A percentile compares a stretch with the other conserved stretches of the same genome.
These are phyloP conservation scores for Cardamine chenopodiifolia DNA, from an alignment of 345 rosid genomes.

Conservation along the genomic window DNA sequence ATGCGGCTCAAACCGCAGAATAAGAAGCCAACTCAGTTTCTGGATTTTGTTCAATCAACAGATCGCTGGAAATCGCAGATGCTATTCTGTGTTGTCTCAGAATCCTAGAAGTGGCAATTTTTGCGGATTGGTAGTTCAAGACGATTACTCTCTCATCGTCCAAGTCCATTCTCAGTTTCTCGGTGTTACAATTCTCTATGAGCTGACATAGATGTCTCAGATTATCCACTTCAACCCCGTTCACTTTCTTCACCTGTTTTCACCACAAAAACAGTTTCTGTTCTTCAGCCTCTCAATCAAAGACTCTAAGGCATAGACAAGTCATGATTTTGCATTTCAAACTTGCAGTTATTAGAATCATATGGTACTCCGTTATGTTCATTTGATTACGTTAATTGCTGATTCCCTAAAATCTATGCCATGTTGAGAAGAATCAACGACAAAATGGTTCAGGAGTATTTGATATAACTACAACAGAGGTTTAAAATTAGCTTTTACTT, in stretches of 20 bases:
- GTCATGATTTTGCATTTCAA: not conserved
- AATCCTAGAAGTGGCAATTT: slow-evolving; percentile 65
- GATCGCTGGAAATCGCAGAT: slow-evolving; percentile 62
- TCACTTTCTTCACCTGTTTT: slow-evolving; percentile 77
- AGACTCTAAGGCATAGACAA: no score
- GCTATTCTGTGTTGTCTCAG: slow-evolving; percentile 80
- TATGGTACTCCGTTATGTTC: not conserved
- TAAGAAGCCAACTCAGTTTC: slow-evolving; percentile 33
- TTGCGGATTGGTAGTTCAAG: slow-evolving; percentile 58
- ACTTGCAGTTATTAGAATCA: not conserved
- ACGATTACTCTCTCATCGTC: slow-evolving; percentile 78
- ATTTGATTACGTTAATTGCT: not conserved
- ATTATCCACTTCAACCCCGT: slow-evolving; percentile 68
- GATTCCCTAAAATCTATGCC: slow-evolving; percentile 2
- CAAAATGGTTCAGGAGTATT: not conserved
- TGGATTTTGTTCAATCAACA: slow-evolving; percentile 41
- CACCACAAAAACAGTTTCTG: slow-evolving; percentile 8
- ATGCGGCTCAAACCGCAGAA: slow-evolving; percentile 31
- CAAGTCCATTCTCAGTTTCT: slow-evolving; percentile 72
- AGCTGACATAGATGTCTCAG: slow-evolving; percentile 71
- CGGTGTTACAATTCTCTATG: slow-evolving; percentile 59
- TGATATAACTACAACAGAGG: not conserved
- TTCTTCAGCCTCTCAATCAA: not conserved
- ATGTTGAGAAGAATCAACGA: slow-evolving; percentile 10
- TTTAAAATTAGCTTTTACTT: not conserved